These are phyloP conservation scores for Xylariaceae sp. DNA, from an alignment of 2,329 filamentous ascomycete genomes.

Conservation along the genomic window DNA sequence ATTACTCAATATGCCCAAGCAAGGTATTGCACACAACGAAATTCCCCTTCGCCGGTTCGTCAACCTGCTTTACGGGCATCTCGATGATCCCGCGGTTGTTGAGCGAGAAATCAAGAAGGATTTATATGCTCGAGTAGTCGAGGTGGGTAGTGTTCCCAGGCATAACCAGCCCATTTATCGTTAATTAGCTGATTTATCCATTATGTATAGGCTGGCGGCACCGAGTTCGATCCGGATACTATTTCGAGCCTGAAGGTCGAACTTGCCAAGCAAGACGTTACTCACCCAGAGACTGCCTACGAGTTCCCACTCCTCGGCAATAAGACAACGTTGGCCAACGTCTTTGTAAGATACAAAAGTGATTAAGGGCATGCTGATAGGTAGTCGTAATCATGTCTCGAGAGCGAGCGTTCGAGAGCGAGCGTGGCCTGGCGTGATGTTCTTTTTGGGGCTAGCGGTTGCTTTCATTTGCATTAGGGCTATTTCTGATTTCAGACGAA, in stretches of 20 bases:
- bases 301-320: slow-evolving; percentile 20
- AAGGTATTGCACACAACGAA: slow-evolving; percentile 30
- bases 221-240: slow-evolving; percentile 7
- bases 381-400: neutral
- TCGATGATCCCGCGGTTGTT: slow-evolving; percentile 1
- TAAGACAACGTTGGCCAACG: slow-evolving; percentile 39
- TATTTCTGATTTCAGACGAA: no score
- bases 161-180: neutral
- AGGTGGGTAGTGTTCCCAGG: slow-evolving; percentile 13
- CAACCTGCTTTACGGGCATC: slow-evolving; percentile 1
- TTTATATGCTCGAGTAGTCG: slow-evolving; percentile 14
- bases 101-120: slow-evolving; percentile 11
- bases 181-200: slow-evolving; percentile 1
- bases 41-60: slow-evolving; percentile 28
- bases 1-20: slow-evolving; percentile 35
- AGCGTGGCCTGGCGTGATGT: neutral
- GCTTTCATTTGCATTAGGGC: neutral
- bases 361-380: no score
- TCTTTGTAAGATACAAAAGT: neutral
- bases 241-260: slow-evolving; percentile 16
- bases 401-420: no score
- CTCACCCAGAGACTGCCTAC: slow-evolving; percentile 6
- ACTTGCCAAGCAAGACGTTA: slow-evolving; percentile 15
- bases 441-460: no score
- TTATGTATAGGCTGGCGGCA: slow-evolving; percentile 11